Conservation (phyloP, 192 early-diverging fungal genomes). For the Coemansia guatemalensis region DNA sequence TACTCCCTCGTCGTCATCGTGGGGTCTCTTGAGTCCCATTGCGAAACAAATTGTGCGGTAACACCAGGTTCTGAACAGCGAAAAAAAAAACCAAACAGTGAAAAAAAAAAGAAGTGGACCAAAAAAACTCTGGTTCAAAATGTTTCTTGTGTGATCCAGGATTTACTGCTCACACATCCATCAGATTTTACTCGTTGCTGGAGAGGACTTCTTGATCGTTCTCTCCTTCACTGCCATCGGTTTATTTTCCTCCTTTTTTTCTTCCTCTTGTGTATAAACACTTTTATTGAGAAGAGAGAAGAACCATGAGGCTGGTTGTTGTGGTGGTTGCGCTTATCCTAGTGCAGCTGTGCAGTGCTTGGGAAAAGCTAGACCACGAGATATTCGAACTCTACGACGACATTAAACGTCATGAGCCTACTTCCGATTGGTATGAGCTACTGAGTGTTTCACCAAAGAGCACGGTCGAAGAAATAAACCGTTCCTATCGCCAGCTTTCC, state of each 20-base stretch:
- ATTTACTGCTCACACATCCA: neutral
- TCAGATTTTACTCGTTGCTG: neutral
- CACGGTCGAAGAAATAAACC: constrained; percentile 58
- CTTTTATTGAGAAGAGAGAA: neutral
- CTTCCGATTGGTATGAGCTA: constrained; percentile 65
- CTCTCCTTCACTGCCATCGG: neutral
- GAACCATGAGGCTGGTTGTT: constrained; percentile 11
- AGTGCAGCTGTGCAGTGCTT: constrained; percentile 18
- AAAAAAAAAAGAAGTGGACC: constrained; percentile 5
- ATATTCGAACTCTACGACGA: constrained; percentile 83
- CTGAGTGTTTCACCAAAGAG: constrained; percentile 58
- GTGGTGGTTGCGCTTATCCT: constrained; percentile 11
- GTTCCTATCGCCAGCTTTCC: constrained; percentile 68
- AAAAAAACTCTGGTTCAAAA: neutral
- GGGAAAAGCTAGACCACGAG: constrained; percentile 69
- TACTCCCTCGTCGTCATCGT: constrained; percentile 9
- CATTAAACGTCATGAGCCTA: constrained; percentile 61
- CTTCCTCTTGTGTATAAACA: neutral
- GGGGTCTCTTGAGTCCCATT: constrained; percentile 32
- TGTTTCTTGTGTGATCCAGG: neutral
- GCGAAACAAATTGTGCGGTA: neutral
- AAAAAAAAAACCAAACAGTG: constrained; percentile 7
- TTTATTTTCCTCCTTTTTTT: neutral
- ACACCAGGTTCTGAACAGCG: neutral
- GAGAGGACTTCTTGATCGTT: neutral